These are phyloP conservation scores for Cyberlindnera xylosilytica DNA, from an alignment of 805 yeast species.

Conservation along the genomic window DNA sequence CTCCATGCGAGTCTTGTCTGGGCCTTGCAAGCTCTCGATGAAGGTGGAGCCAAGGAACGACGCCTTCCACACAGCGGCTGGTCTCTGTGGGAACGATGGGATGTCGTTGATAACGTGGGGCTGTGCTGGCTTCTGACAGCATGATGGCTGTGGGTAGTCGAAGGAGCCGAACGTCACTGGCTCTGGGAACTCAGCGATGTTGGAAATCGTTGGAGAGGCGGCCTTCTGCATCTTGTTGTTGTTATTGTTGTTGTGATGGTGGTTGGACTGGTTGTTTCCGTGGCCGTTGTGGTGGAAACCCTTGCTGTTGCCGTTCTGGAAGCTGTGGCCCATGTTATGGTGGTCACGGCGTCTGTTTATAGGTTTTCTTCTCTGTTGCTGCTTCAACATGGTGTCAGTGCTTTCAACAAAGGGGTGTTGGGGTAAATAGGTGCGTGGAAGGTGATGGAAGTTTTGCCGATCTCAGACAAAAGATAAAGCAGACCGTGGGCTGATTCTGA, in stretches of 20 bases:
- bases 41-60: slow-evolving; percentile 14
- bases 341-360: slow-evolving; percentile 2
- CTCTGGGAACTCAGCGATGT: slow-evolving; percentile 15
- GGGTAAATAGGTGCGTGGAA: background rate
- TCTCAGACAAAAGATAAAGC: too few relatives aligned
- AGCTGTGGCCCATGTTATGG: background rate
- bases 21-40: slow-evolving; percentile 5
- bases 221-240: background rate
- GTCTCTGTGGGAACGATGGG: slow-evolving; percentile 16
- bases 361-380: slow-evolving; percentile 12
- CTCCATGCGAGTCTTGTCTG: background rate
- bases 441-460: too few relatives aligned
- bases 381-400: slow-evolving; percentile 2
- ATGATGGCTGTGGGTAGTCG: slow-evolving; percentile 18
- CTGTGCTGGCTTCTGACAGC: background rate
- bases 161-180: slow-evolving; percentile 12
- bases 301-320: slow-evolving; percentile 1
- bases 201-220: slow-evolving; percentile 4
- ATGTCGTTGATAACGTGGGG: slow-evolving; percentile 14
- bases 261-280: slow-evolving; percentile 1
- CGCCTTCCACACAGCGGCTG: slow-evolving; percentile 12
- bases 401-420: background rate
- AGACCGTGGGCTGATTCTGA: too few relatives aligned
- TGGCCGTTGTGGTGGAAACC: slow-evolving; percentile 2
- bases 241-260: slow-evolving; percentile 5